These are phyloP conservation scores for Ustilago curta DNA, from an alignment of 1,284 basidiomycete species.

Conservation along the genomic window DNA sequence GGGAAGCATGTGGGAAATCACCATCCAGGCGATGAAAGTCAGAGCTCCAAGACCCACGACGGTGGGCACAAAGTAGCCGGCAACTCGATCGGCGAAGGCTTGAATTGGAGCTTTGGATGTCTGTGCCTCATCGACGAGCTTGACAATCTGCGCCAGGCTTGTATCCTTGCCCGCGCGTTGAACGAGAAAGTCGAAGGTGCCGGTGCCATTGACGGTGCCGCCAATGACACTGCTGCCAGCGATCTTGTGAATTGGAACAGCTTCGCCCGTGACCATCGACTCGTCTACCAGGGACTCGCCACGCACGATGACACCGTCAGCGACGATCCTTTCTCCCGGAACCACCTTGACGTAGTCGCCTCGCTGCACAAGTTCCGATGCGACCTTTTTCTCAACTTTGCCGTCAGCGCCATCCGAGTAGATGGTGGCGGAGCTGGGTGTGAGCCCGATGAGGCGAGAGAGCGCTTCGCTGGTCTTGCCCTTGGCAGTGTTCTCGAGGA, in stretches of 20 bases:
- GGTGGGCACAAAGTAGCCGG: conserved; percentile 92
- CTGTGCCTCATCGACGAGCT: conserved; percentile 96
- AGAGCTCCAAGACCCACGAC: conserved; percentile 84
- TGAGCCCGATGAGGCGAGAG: conserved; percentile 92
- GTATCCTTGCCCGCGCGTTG: conserved; percentile 96
- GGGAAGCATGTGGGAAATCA: conserved; percentile 76
- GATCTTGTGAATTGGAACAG: conserved; percentile 87
- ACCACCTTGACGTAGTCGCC: conserved; percentile 94
- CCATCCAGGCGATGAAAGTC: conserved; percentile 88
- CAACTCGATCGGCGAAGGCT: conserved; percentile 92
- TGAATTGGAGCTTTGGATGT: conserved; percentile 98
- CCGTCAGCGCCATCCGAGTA: conserved; percentile 76
- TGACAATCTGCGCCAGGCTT: conserved; percentile 93
- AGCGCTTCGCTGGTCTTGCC: conserved; percentile 96
- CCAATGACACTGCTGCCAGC: conserved; percentile 88
- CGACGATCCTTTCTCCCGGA: conserved; percentile 95
- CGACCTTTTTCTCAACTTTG: conserved; percentile 86
- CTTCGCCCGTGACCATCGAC: conserved; percentile 96
- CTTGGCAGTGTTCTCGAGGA: conserved; percentile 95
- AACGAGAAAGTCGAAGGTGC: conserved; percentile 94
- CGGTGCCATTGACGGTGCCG: conserved; percentile 94
- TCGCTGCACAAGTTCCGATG: conserved; percentile 93
- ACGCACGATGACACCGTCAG: conserved; percentile 88
- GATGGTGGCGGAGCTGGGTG: conserved; percentile 94
- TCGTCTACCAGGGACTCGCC: conserved; percentile 93